Base-by-base conservation (phyloP, 352 stramenopile genomes). In the Globisporangium abappressorium region DNA sequence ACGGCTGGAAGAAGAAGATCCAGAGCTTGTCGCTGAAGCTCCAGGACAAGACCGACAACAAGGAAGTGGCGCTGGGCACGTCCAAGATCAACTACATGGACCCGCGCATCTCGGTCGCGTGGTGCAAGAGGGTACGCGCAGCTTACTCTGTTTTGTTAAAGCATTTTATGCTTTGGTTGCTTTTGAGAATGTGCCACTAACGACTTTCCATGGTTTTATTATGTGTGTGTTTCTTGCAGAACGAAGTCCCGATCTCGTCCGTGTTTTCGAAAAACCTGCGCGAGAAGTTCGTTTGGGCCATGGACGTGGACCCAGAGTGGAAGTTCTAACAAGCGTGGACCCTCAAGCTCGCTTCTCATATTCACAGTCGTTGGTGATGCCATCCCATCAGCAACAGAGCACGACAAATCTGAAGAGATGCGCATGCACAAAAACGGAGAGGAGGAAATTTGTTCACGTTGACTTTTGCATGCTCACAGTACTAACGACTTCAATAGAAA, bases 71-170 rank as follows among this genome's bases (percentile, higher is more conserved):
- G 33, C 88, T 99, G 12, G 96, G 97, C 73, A 99, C 98, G 69
- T 99, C 96, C 69, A 99, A 99, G 86, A 97, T 99, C 77, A 99
- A 99, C 76, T 99, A 99, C 79, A 99, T 99, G 97, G 98, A 99
- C 80, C 98, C 98, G 24, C 92, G 98, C 64, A 99, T 99, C 75
- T 98, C 95, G 22, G 98, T 99, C 56, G 98, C 98, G 47, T 99
- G 97, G 96, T 99, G 97, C 85, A 99, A 99, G 79, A 82, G 96
- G 66, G 74, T 98, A 95, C 55, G 98, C 98, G 49, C 73, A 94
- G 63, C 24, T 26, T 26, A 26, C 24, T 26, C 24, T 26, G 24
- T 26, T 26, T 26, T 26, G 24, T 26, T 26, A 26, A 26, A 26
- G 24, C 24, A 26, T 26, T 26, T 26, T 26, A 26, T 26, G 24